These are phyloP conservation scores for Bimuria novae-zelandiae DNA, from an alignment of 2,329 filamentous ascomycete species.

Conservation along the genomic window DNA sequence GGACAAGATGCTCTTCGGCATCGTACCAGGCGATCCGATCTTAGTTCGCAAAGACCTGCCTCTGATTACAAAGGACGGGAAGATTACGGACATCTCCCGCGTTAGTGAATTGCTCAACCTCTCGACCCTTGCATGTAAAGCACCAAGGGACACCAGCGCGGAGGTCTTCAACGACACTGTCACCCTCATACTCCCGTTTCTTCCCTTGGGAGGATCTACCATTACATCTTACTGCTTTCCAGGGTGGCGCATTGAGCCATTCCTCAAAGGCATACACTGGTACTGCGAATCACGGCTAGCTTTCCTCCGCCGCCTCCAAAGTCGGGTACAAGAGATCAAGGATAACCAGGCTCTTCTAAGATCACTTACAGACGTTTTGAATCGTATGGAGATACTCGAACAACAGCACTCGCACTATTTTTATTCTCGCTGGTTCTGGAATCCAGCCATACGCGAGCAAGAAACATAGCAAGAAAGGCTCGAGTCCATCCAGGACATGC, in stretches of 20 bases:
- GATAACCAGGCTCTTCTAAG: not conserved
- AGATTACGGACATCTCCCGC: not conserved
- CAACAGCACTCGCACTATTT: constrained; percentile 1
- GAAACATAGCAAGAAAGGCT: not conserved
- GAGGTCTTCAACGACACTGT: constrained; percentile 12
- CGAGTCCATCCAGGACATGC: not conserved
- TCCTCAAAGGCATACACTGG: not conserved
- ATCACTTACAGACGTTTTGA: not conserved
- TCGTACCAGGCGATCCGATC: constrained; percentile 9
- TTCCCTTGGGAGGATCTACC: constrained; percentile 6
- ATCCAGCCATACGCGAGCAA: not conserved
- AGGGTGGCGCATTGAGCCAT: not conserved
- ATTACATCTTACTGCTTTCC: constrained; percentile 6
- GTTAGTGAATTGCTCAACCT: constrained; percentile 3
- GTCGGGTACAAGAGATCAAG: not conserved
- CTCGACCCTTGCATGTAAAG: not conserved
- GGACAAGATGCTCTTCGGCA: constrained; percentile 12
- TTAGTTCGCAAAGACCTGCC: constrained; percentile 8
- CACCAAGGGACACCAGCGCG: not conserved
- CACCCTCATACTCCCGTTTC: constrained; percentile 6
- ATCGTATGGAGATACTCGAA: not conserved
- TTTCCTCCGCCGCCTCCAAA: not conserved
- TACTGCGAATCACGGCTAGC: constrained; percentile 9
- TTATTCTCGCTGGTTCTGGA: constrained; percentile 3
- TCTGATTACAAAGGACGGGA: not conserved